Evolutionary conservation across 176 grass and related monocot species (phyloP).

Genomic region (Chloris gayana): DNA sequence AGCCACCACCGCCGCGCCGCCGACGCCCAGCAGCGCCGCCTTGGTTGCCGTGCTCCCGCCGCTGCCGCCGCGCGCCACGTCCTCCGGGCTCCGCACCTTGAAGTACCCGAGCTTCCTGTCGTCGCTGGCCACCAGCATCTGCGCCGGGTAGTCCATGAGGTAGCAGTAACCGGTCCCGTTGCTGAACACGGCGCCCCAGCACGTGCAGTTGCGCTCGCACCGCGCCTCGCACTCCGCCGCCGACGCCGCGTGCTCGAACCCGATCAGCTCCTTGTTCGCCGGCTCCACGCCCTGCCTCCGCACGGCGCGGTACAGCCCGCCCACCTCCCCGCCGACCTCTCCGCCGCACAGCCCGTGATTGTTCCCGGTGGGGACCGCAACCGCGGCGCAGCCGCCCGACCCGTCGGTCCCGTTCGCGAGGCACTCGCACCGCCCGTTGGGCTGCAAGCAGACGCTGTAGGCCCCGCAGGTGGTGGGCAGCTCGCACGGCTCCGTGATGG

Average conservation of each 20-base stretch:
- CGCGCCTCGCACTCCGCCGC: conserved; percentile 64
- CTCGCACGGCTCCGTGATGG: conserved; percentile 67
- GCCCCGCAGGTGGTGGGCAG: conserved; percentile 72
- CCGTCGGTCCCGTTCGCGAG: conserved; percentile 55
- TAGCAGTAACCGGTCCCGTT: conserved; percentile 76
- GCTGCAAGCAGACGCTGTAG: conserved; percentile 60
- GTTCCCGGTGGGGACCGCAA: background rate
- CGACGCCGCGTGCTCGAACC: conserved; percentile 45
- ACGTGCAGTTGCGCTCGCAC: conserved; percentile 85
- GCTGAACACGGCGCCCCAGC: conserved; percentile 89
- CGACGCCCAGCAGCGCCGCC: conserved; percentile 57
- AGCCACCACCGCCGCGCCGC: conserved; percentile 33
- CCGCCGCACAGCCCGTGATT: conserved; percentile 34
- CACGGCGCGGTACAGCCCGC: conserved; percentile 46
- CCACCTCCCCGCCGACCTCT: conserved; percentile 32
- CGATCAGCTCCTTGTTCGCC: conserved; percentile 63
- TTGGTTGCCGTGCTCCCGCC: background rate
- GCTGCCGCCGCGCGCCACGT: background rate
- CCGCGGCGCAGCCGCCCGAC: conserved; percentile 26
- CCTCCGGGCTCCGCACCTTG: conserved; percentile 51
- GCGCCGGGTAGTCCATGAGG: conserved; percentile 76
- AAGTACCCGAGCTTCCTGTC: conserved; percentile 70
- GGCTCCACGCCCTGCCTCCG: conserved; percentile 69
- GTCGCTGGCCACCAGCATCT: conserved; percentile 70
- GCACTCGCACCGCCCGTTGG: conserved; percentile 57